Conservation (phyloP, 2,329 filamentous ascomycete genomes). For the Ciborinia camelliae region DNA sequence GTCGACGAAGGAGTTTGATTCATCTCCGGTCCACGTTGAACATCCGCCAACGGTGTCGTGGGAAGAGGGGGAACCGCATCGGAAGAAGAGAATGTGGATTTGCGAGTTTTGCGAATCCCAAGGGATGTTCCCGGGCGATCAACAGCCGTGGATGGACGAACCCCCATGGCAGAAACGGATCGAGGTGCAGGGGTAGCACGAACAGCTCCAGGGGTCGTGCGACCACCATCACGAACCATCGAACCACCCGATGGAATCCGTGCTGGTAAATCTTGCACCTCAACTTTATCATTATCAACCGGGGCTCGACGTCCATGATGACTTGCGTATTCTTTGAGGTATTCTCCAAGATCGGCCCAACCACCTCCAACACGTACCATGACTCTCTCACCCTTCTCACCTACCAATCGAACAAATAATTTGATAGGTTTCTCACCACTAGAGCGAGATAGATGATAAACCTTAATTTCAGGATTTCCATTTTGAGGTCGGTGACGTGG, state of each 20-base stretch:
- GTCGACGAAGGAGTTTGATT: conserved; percentile 19
- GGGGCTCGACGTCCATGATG: conserved; percentile 76
- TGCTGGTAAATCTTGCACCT: conserved; percentile 53
- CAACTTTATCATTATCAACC: conserved; percentile 52
- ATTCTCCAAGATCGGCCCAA: conserved; percentile 97
- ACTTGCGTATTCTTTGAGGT: conserved; percentile 85
- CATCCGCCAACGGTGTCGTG: conserved; percentile 20
- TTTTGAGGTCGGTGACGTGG: conserved; percentile 47
- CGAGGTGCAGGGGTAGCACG: conserved; percentile 43
- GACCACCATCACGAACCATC: conserved; percentile 21
- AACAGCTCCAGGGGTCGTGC: conserved; percentile 28
- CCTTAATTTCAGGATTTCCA: conserved; percentile 72
- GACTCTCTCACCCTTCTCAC: conserved; percentile 83
- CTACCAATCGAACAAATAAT: conserved; percentile 88
- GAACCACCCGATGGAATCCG: conserved; percentile 31
- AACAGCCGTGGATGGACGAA: conserved; percentile 29
- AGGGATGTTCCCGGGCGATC: conserved; percentile 33
- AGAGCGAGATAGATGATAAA: conserved; percentile 85
- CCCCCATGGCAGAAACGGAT: conserved; percentile 28
- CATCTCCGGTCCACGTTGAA: conserved; percentile 8
- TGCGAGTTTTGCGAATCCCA: conserved; percentile 33
- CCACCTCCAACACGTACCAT: conserved; percentile 98
- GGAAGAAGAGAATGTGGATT: conserved; percentile 18
- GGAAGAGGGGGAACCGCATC: conserved; percentile 27
- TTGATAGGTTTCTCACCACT: conserved; percentile 88